Evolutionary conservation across 2,329 filamentous ascomycete genomes (phyloP).

Genomic region (Fonsecaea monophora): DNA sequence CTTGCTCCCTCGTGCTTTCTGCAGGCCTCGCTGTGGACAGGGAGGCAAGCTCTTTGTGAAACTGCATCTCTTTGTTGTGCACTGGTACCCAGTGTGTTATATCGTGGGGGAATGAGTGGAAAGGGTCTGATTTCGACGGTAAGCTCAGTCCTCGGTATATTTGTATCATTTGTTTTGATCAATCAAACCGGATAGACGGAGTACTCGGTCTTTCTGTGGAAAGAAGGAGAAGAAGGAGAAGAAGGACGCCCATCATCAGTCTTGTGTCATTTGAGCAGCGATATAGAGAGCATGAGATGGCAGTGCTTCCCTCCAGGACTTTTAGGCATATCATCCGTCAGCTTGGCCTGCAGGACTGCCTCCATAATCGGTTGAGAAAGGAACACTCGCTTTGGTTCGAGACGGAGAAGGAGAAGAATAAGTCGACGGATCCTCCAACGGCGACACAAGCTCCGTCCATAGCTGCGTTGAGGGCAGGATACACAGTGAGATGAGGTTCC

Average conservation of each 20-base stretch:
- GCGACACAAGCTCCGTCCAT: too few relatives aligned
- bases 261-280: slow-evolving; percentile 30
- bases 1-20: slow-evolving; percentile 4
- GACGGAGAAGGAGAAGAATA: too few relatives aligned
- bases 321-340: slow-evolving; percentile 24
- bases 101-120: neutral
- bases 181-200: neutral
- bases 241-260: slow-evolving; percentile 18
- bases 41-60: slow-evolving; percentile 14
- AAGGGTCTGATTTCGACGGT: neutral
- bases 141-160: neutral
- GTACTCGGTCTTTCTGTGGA: too few relatives aligned
- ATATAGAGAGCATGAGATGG: slow-evolving; percentile 22
- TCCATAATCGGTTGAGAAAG: slow-evolving; percentile 27
- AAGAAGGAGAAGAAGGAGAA: too few relatives aligned
- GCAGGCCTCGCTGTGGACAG: slow-evolving; percentile 13
- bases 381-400: slow-evolving; percentile 33
- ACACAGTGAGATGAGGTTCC: slow-evolving; percentile 39
- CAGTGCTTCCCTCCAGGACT: slow-evolving; percentile 23
- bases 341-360: slow-evolving; percentile 20
- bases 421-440: too few relatives aligned
- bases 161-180: neutral
- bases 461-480: slow-evolving; percentile 24
- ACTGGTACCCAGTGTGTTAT: neutral
- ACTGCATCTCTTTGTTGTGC: slow-evolving; percentile 4